Evolutionary conservation across 345 rosid genomes (phyloP), one percentile per base, ranked within the genome.

Genomic region (Conringia planisiliqua): DNA sequence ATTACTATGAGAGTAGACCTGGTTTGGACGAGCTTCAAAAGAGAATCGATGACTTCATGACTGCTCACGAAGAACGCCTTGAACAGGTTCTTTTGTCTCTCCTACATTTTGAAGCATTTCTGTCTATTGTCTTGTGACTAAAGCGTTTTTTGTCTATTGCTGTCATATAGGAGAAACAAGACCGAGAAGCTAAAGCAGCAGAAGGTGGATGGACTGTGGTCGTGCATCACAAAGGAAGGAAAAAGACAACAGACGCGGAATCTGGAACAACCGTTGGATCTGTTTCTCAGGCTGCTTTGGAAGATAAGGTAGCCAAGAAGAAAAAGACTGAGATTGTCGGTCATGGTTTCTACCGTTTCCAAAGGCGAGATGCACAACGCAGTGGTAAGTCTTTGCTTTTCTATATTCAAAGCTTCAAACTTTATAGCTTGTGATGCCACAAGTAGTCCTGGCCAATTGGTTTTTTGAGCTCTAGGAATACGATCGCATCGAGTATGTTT

Each of bases 121-220:
- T 39, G 63, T 51, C 32, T 32, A 32, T 52, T 59, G 0, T 67
- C 55, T 67, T 3, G 18, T 62, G 16, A 6, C 10, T 62, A 26
- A 5, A 44, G 3, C 7, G 1, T 59, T 13, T 27, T 68, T 36
- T 14, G 10, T 29, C 20, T 56, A 35, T 50, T 72, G 26, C 17
- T 30, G 18, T 30, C 7, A 13, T 56, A 18, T 66, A 95, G 98
- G 96, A 87, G 87, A 86, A 80, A 69, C 83, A 85, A 81, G 90
- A 84, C 36, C 86, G 81, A 78, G 98, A 90, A 87, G 94, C 91
- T 71, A 90, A 71, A 66, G 91, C 86, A 60, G 90, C 92, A 35
- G 98, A 90, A 77, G 99, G 92, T 52, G 99, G 98, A 33, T 95
- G 98, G 99, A 92, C 96, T 35, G 98, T 92, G 70, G 99, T 92